Base-by-base conservation (phyloP, 2,329 filamentous ascomycete species). In the Purpureocillium takamizusanense region DNA sequence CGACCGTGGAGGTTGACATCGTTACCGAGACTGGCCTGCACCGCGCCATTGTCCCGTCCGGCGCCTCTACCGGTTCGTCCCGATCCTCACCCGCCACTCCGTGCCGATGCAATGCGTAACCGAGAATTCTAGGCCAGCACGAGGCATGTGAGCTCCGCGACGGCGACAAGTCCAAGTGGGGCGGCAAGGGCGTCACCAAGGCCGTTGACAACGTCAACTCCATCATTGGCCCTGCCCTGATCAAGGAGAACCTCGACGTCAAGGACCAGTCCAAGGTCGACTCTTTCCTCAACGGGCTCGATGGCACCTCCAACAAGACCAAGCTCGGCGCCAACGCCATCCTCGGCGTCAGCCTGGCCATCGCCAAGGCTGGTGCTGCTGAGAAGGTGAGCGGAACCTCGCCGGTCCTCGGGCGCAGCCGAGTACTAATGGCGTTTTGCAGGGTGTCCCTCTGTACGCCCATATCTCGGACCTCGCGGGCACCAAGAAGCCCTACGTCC, bases 1-100 rank as follows among this genome's bases (percentile, higher is more conserved):
- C 92, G 60, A 98, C 92, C 63, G 90, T 95, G 61, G 90, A 97
- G 78, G 90, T 97, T 59, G 90, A 95, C 65, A 80, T 95, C 56
- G 84, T 94, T 70, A 95, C 89, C 55, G 87, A 94, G 74, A 94
- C 85, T 56, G 90, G 90, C 61, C 82, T 97, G 48, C 89, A 95
- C 81, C 88, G 90, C 62, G 89, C 90, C 64, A 95, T 95, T 63
- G 90, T 97, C 48, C 90, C 90, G 57, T 95, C 89, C 51, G 90
- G 90, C 66, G 90, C 90, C 59, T 95, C 90, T 56, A 95, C 89
- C 57, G 88, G 84, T 89, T 65, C 61, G 81, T 62, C 42, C 49
- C 53, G 52, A 59, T 37, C 45, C 40, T 44, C 43, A 40, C 39
- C 44, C 38, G 46, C 33, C 43, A 41, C 35, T 42, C 17, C 41